Conservation (phyloP, 352 stramenopile species). For the Saprolegnia parasitica region DNA sequence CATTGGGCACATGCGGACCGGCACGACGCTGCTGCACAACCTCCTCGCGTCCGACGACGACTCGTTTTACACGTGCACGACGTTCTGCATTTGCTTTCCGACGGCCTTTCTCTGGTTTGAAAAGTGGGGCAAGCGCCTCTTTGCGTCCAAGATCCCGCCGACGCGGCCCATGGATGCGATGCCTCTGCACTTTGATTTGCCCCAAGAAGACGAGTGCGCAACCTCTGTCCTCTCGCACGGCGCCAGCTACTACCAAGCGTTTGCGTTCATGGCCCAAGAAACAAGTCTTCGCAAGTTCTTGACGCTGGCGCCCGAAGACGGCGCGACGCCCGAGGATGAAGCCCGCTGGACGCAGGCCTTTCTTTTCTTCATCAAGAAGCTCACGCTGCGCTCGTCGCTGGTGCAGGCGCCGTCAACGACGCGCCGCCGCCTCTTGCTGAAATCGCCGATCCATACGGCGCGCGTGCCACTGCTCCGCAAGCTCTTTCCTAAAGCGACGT, state of each 20-base stretch:
- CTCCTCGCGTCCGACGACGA: slow-evolving; percentile 40
- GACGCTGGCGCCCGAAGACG: slow-evolving; percentile 25
- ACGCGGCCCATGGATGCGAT: slow-evolving; percentile 52
- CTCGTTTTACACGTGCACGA: slow-evolving; percentile 38
- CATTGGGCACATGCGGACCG: slow-evolving; percentile 36
- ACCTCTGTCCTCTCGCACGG: slow-evolving; percentile 33
- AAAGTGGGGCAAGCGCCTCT: slow-evolving; percentile 38
- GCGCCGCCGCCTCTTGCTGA: slow-evolving; percentile 27
- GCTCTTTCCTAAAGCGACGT: slow-evolving; percentile 34
- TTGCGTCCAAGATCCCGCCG: slow-evolving; percentile 33
- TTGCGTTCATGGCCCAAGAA: slow-evolving; percentile 39
- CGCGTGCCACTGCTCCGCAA: slow-evolving; percentile 29
- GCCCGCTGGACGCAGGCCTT: slow-evolving; percentile 28
- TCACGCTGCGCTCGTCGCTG: background rate
- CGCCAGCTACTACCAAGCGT: slow-evolving; percentile 39
- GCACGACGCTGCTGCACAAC: slow-evolving; percentile 45
- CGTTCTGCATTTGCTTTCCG: slow-evolving; percentile 46
- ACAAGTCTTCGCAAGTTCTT: slow-evolving; percentile 31
- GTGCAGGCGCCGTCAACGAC: background rate
- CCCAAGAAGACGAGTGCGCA: slow-evolving; percentile 49
- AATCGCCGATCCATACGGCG: slow-evolving; percentile 31
- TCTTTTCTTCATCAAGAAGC: slow-evolving; percentile 29
- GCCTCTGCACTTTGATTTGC: slow-evolving; percentile 39
- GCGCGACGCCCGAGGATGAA: slow-evolving; percentile 27
- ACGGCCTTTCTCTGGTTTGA: slow-evolving; percentile 46